Conservation (phyloP, 2,329 filamentous ascomycete species). For the Apiospora phragmitis region DNA sequence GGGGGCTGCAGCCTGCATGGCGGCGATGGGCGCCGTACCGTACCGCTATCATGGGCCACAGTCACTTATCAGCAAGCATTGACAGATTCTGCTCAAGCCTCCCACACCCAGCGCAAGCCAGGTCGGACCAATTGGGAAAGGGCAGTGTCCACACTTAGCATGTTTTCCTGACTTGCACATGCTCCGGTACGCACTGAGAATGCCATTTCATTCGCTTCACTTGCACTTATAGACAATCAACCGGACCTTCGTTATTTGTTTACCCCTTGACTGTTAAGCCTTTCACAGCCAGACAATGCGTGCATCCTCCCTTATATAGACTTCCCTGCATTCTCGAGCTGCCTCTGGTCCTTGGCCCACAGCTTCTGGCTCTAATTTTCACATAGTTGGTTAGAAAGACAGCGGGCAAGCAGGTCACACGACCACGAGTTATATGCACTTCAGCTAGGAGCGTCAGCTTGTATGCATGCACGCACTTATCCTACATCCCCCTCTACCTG, state of each 20-base stretch:
- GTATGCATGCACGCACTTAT: slow-evolving; percentile 3
- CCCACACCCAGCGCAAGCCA: background rate
- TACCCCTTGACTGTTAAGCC: background rate
- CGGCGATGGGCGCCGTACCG: background rate
- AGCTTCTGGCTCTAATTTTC: background rate
- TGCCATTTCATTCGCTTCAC: slow-evolving; percentile 5
- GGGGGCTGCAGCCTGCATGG: background rate
- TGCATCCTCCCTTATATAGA: background rate
- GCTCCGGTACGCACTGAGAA: background rate
- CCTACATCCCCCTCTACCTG: background rate
- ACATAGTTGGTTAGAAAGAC: background rate
- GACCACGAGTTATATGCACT: background rate
- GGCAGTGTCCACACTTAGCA: slow-evolving; percentile 1
- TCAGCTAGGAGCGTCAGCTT: background rate
- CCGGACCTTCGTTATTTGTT: background rate
- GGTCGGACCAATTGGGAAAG: background rate
- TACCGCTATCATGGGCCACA: background rate
- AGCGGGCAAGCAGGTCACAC: slow-evolving; percentile 3
- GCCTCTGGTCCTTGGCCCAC: background rate
- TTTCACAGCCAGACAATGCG: background rate
- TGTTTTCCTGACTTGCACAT: slow-evolving; percentile 4
- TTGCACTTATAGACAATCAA: background rate
- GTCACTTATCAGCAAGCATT: slow-evolving; percentile 2
- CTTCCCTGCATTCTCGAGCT: background rate
- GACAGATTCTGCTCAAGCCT: slow-evolving; percentile 6